Evolutionary conservation across 768 basidiomycete genomes (phyloP), one percentile per base, ranked within the genome.

Genomic region (Leccinum subtestaceum): DNA sequence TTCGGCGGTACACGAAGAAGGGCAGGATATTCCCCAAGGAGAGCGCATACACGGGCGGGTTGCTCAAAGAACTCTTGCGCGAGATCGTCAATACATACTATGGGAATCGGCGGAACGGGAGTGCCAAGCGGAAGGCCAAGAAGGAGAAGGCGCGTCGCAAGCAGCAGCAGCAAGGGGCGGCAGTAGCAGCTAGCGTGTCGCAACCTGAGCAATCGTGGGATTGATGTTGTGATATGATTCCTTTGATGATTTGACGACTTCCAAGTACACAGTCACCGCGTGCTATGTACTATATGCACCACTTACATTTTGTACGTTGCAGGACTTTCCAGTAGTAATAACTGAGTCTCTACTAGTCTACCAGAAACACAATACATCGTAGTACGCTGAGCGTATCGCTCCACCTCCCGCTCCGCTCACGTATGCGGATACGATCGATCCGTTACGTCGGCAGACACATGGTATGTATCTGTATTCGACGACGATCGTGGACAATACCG

Each of bases 11-110:
- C 47, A 74, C 75, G 1, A 54, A 4, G 12, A 0, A 9, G 0
- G 13, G 17, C 1, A 75, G 63, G 21, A 67, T 55, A 19, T 74
- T 76, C 46, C 75, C 72, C 0, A 72, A 63, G 27, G 43, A 70
- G 23, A 55, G 49, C n/a, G 70, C 71, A 2, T 60, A 63, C 27
- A 46, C 67, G 2, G 74, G 74, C 2, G 70, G 76, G 1, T 59
- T 76, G 8, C 60, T 76, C 25, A 67, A 60, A 1, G 64, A 65
- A 11, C 43, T 77, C 21, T 62, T 77, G 50, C 65, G 76, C 19
- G 70, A 68, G 49, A 70, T 70, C 11, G 9, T 68, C 36, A 36
- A 60, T 6, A 47, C 50, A 0, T 67, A 67, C 40, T 47, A 46
- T 29, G 66, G 68, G 46, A 62, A 7, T 4, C 52, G 60, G n/a